Evolutionary conservation across 176 grass and related monocot species (phyloP).

Genomic region (Cenchrus americanus): DNA sequence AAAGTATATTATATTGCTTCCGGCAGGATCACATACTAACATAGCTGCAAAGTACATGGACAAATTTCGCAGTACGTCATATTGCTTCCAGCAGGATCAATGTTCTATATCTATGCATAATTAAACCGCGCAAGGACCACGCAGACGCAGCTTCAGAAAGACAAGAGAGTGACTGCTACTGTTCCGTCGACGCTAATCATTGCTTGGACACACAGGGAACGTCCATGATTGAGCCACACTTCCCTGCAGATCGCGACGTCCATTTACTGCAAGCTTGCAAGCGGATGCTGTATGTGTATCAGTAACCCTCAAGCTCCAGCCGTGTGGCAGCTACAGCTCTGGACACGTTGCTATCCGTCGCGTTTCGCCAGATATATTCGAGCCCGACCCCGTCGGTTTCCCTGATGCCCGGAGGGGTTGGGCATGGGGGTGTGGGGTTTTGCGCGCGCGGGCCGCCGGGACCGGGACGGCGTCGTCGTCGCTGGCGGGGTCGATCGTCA

Average conservation of each 20-base stretch:
- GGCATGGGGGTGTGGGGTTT: not conserved
- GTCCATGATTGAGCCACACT: constrained; percentile 7
- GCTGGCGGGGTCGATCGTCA: too few relatives aligned
- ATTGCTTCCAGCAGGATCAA: too few relatives aligned
- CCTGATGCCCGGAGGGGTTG: too few relatives aligned
- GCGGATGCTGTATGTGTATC: not conserved
- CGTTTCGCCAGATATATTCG: not conserved
- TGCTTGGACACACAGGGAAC: not conserved
- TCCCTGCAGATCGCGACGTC: constrained; percentile 24
- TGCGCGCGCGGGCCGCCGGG: not conserved
- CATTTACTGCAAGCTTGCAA: not conserved
- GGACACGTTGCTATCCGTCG: not conserved
- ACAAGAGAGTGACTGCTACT: too few relatives aligned
- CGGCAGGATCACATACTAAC: too few relatives aligned
- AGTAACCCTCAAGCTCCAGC: not conserved
- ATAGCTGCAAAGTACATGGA: too few relatives aligned
- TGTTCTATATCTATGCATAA: too few relatives aligned
- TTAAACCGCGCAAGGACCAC: too few relatives aligned
- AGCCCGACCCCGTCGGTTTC: not conserved
- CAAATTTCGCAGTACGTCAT: too few relatives aligned
- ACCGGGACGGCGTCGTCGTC: constrained; percentile 32
- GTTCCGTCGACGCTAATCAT: not conserved
- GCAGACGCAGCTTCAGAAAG: too few relatives aligned
- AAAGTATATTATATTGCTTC: too few relatives aligned
- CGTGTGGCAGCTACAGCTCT: not conserved